A percentile compares a stretch with the other conserved stretches of the same genome.
Evolutionary conservation across 164 flowering plant species (phyloP).

Genomic region (Brasenia schreberi): DNA sequence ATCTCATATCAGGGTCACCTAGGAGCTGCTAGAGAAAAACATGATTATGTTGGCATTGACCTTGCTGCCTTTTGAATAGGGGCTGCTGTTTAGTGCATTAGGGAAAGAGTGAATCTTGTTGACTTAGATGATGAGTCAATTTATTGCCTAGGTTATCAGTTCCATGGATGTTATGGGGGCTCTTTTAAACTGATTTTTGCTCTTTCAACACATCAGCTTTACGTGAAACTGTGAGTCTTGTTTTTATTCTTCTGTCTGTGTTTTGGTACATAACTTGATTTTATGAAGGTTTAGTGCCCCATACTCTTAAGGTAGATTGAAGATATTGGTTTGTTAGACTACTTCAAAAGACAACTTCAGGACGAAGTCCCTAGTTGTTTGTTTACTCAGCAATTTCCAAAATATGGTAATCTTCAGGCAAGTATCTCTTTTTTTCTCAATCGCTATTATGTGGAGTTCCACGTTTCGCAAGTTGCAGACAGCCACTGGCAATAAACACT

Average conservation of each 20-base stretch:
- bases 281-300: too few relatives aligned
- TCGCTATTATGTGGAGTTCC: too few relatives aligned
- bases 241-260: background rate
- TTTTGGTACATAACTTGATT: too few relatives aligned
- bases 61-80: conserved; percentile 15
- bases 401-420: too few relatives aligned
- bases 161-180: conserved; percentile 18
- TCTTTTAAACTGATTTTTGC: conserved; percentile 14
- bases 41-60: conserved; percentile 14
- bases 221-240: conserved; percentile 36
- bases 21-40: conserved; percentile 10
- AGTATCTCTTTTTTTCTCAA: too few relatives aligned
- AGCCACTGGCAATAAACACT: too few relatives aligned
- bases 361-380: too few relatives aligned
- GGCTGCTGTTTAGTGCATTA: conserved; percentile 18
- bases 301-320: too few relatives aligned
- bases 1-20: background rate
- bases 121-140: conserved; percentile 12
- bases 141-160: conserved; percentile 16
- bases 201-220: conserved; percentile 11
- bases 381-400: too few relatives aligned
- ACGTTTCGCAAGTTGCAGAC: too few relatives aligned
- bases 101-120: conserved; percentile 17
- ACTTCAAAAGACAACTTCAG: too few relatives aligned
- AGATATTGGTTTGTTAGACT: too few relatives aligned